Evolutionary conservation across 345 rosid genomes (phyloP), one percentile per base, ranked within the genome.

Genomic region (Nasturtium officinale): DNA sequence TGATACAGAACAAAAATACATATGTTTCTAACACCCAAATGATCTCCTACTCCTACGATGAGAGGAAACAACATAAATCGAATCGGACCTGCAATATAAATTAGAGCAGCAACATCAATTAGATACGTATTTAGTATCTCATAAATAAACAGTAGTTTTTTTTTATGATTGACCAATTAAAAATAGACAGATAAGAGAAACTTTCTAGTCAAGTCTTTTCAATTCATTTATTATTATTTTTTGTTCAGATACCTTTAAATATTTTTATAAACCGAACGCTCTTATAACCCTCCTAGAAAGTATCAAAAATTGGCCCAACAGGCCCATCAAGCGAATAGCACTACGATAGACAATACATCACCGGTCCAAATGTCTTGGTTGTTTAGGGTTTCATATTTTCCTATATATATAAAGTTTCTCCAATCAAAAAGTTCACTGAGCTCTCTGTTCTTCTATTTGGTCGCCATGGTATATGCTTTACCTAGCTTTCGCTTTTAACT

Each of bases 381-480:
- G 15, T 10, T 61, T 67, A 67, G 74, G 79, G 79, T 75, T 75
- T 75, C 48, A 29, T 13, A 13, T 23, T 28, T 59, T 12, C 9
- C 68, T 6, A 13, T 38, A 38, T 70, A 69, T 37, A 76, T 16
- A 45, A 16, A 16, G 12, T 4, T 4, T 33, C 52, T 26, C 37
- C 50, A 0, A 11, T 0, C 1, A 2, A 3, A 25, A 0, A 3
- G 3, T 3, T 7, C 47, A 10, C 43, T 33, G 29, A 0, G 3
- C 21, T 13, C 60, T 40, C 48, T 28, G 23, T 61, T 32, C 64
- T 6, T 46, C 40, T 1, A 17, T 13, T 45, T 13, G 15, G 48
- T n/a, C 56, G 73, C 73, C 57, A 71, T 71, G 77, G 77, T 77
- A 65, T 37, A 17, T 47, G 61, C 67, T 35, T 29, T 23, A 7